phyloP scores from a whole-genome alignment of 352 stramenopile species.

The Globisporangium takayamanum region DNA sequence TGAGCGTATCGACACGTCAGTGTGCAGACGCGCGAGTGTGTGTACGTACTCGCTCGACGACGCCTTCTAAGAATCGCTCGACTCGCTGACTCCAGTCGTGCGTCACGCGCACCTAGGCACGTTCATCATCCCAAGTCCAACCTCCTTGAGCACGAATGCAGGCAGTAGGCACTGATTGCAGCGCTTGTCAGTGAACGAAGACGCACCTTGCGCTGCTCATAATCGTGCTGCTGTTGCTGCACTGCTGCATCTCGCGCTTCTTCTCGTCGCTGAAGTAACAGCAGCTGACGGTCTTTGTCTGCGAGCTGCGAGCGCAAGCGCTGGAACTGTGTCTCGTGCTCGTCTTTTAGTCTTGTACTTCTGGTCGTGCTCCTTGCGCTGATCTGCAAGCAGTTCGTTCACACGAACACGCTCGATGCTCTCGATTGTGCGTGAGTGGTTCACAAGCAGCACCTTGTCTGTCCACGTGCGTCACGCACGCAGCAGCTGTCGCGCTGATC shows the following conservation, averaged over 20 bases:
- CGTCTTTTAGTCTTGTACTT: slow-evolving; percentile 7
- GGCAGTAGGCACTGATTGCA: too few relatives aligned
- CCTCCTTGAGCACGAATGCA: too few relatives aligned
- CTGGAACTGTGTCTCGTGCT: slow-evolving; percentile 17
- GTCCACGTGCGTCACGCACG: slow-evolving; percentile 11
- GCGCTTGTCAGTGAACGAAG: neutral
- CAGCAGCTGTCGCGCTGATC: neutral
- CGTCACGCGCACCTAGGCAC: slow-evolving; percentile 10
- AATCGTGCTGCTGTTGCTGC: slow-evolving; percentile 10
- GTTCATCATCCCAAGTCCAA: neutral
- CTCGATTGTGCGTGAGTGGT: neutral
- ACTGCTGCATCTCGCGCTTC: slow-evolving; percentile 1
- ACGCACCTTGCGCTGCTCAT: slow-evolving; percentile 19
- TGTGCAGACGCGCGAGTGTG: neutral
- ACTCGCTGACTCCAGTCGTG: slow-evolving; percentile 24
- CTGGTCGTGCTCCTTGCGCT: slow-evolving; percentile 3
- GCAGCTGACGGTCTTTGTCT: slow-evolving; percentile 20
- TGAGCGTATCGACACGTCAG: neutral
- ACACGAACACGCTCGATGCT: neutral
- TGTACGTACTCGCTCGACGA: slow-evolving; percentile 15
- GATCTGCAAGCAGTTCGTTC: neutral
- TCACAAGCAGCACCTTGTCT: neutral
- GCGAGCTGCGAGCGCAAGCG: slow-evolving; percentile 17
- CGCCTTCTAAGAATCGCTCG: slow-evolving; percentile 27
- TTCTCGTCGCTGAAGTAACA: neutral